Evolutionary conservation across 805 yeast genomes (phyloP), one percentile per base, ranked within the genome.

Genomic region (Groenewaldozyma tartarivorans): DNA sequence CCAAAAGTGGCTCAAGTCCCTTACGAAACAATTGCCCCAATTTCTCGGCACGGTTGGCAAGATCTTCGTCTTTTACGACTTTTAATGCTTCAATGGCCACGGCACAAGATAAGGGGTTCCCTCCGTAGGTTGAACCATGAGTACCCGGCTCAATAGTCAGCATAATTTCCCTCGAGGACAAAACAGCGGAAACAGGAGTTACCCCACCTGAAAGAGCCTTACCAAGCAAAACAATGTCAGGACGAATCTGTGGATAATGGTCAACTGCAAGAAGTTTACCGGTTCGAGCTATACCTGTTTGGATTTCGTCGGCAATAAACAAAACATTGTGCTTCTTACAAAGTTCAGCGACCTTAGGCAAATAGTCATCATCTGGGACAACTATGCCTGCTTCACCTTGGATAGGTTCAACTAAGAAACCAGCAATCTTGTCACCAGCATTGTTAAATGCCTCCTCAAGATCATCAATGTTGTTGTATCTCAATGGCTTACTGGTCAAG

Each of bases 331-430:
- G 71, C 63, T 86, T 66, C 54, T 75, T 76, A 68, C 96, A 86
- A 47, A 86, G 69, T 41, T 65, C 77, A 50, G 75, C 74, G 24
- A 88, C 95, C 53, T 70, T 67, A 40, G 77, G 63, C 51, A 90
- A 72, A 67, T 88, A 90, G 54, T 75, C 94, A 38, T 60, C 66
- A 50, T 92, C 92, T 40, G 97, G 96, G 20, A 88, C 96, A 20
- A 88, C 90, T 50, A 90, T 90, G 52, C 97, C 97, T 26, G 97
- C 97, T 63, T 90, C 97, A 61, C 97, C 97, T 63, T 90, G 97
- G 56, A 88, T 88, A 48, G 96, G 96, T 67, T 90, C 97, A 53
- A 90, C 75, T 49, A 90, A 67, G 50, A 90, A 75, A 33, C 95
- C 97, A 35, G 95, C 94, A 49, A 90, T 77, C 60, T 77, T 79